Evolutionary conservation across 176 grass and related monocot species (phyloP).

Genomic region (Avena eriantha): DNA sequence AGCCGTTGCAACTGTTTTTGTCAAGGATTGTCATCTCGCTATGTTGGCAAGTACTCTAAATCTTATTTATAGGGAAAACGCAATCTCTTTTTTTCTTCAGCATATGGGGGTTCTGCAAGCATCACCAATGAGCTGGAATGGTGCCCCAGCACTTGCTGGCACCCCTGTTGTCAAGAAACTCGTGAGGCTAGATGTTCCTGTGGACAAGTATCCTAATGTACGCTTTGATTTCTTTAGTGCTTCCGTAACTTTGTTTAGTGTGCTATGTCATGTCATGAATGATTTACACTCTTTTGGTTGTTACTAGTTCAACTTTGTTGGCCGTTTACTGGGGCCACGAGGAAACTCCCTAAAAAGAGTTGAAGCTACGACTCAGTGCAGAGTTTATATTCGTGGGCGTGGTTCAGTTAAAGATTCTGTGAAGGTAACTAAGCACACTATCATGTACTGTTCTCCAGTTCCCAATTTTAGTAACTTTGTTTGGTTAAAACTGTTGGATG

Average conservation of each 20-base stretch:
- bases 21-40: neutral
- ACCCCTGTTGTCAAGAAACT: slow-evolving; percentile 91
- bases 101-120: slow-evolving; percentile 70
- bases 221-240: slow-evolving; percentile 33
- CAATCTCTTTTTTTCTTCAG: slow-evolving; percentile 51
- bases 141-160: slow-evolving; percentile 58
- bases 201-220: slow-evolving; percentile 92
- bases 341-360: slow-evolving; percentile 99
- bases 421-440: slow-evolving; percentile 67
- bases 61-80: slow-evolving; percentile 45
- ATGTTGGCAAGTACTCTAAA: slow-evolving; percentile 15
- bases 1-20: neutral
- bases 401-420: slow-evolving; percentile 96
- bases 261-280: slow-evolving; percentile 36
- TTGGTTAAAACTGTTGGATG: slow-evolving; percentile 18
- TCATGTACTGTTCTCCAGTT: slow-evolving; percentile 14
- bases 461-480: neutral
- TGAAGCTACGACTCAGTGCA: slow-evolving; percentile 94
- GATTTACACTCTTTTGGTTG: slow-evolving; percentile 35
- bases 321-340: slow-evolving; percentile 88
- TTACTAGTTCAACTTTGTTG: slow-evolving; percentile 95
- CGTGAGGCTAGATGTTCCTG: slow-evolving; percentile 88
- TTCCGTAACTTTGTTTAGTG: slow-evolving; percentile 32
- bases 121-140: slow-evolving; percentile 73
- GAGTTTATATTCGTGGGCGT: slow-evolving; percentile 92